phyloP scores from a whole-genome alignment of 2,329 filamentous ascomycete genomes.

The Verticillium longisporum region DNA sequence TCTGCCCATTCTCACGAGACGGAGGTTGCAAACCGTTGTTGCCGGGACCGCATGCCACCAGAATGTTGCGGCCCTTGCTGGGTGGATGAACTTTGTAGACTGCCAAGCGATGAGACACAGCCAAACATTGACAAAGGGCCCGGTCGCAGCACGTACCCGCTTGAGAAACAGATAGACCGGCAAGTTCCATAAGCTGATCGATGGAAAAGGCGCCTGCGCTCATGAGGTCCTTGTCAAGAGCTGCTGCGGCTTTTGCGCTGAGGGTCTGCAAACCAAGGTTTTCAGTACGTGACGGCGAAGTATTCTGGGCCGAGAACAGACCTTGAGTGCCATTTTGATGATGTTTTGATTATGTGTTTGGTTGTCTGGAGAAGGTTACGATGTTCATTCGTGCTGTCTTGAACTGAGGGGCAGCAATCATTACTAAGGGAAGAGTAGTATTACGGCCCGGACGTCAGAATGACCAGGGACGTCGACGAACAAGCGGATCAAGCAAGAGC shows the following conservation, averaged over 20 bases:
- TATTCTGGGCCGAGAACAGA: background rate
- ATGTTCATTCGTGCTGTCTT: no score
- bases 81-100: slow-evolving; percentile 81
- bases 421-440: background rate
- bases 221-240: slow-evolving; percentile 93
- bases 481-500: background rate
- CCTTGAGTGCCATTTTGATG: slow-evolving; percentile 13
- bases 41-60: slow-evolving; percentile 86
- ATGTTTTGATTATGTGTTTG: background rate
- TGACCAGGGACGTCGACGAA: background rate
- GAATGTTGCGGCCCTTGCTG: slow-evolving; percentile 60
- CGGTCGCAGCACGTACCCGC: slow-evolving; percentile 50
- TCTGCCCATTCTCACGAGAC: background rate
- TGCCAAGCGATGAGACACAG: slow-evolving; percentile 22
- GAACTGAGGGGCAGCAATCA: no score
- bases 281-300: background rate
- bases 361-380: no score
- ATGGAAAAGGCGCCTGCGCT: slow-evolving; percentile 79
- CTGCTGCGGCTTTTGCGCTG: slow-evolving; percentile 77
- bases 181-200: slow-evolving; percentile 95
- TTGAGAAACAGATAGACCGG: slow-evolving; percentile 87
- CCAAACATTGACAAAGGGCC: no score
- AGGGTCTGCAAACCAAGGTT: slow-evolving; percentile 58
- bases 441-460: background rate
- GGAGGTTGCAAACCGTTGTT: slow-evolving; percentile 50